phyloP scores from a whole-genome alignment of 345 rosid species.

The Hypericum perforatum region DNA sequence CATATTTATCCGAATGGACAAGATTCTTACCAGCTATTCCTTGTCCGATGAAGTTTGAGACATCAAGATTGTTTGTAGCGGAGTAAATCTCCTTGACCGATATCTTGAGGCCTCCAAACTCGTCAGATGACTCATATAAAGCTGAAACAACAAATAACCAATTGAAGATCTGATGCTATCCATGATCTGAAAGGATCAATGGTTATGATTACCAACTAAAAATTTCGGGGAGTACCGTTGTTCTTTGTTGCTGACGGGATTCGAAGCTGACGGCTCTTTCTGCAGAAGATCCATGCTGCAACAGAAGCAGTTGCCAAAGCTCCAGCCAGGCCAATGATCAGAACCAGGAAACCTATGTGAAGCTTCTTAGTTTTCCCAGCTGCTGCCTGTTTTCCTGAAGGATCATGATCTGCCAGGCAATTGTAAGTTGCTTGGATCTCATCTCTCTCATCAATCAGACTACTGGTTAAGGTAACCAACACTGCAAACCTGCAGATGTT shows the following conservation, averaged over 20 bases:
- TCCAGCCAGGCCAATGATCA: constrained; percentile 22
- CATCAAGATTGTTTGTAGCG: constrained; percentile 40
- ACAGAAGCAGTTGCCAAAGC: constrained; percentile 16
- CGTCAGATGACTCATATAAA: constrained; percentile 14
- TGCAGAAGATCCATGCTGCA: constrained; percentile 21
- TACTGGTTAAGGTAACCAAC: constrained; percentile 32
- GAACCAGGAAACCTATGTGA: constrained; percentile 16
- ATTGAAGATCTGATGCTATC: not conserved
- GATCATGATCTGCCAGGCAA: constrained; percentile 28
- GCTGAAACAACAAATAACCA: constrained; percentile 13
- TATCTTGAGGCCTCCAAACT: constrained; percentile 23
- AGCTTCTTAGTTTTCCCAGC: not conserved
- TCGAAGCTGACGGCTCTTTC: constrained; percentile 7
- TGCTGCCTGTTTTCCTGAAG: not conserved
- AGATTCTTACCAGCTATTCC: constrained; percentile 47
- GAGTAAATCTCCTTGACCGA: constrained; percentile 34
- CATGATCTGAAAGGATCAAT: not conserved
- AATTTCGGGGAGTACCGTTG: constrained; percentile 12
- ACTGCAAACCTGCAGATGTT: constrained; percentile 36
- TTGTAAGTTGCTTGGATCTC: constrained; percentile 22
- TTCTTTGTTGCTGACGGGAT: constrained; percentile 6
- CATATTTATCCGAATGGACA: not conserved
- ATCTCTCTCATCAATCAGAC: constrained; percentile 17
- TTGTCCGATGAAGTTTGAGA: constrained; percentile 48
- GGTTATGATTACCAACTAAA: not conserved